Evolutionary conservation across 306 rosid species (phyloP).

Genomic region (Ammopiptanthus mongolicus): DNA sequence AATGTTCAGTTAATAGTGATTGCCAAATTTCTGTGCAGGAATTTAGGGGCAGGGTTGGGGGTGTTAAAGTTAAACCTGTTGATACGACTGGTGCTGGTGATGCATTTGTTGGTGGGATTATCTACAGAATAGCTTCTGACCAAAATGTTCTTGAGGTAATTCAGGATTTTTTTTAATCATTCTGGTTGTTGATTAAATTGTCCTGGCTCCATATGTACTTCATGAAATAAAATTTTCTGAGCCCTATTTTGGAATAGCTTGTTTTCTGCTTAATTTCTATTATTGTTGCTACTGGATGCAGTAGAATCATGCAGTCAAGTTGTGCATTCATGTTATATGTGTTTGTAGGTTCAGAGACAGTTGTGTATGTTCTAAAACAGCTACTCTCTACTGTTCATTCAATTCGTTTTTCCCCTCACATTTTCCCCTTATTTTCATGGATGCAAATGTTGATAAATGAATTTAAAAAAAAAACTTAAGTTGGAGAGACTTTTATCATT

Average conservation of each 20-base stretch:
- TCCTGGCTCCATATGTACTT: neutral
- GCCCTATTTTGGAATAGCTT: neutral
- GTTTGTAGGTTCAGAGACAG: neutral
- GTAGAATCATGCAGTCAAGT: neutral
- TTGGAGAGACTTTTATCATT: neutral
- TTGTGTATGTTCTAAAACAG: neutral
- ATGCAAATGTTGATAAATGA: neutral
- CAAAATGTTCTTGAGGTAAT: slow-evolving; percentile 52
- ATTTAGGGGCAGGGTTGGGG: slow-evolving; percentile 72
- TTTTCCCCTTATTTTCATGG: neutral
- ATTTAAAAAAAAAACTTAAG: neutral
- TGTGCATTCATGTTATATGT: neutral
- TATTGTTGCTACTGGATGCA: neutral
- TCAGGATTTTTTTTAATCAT: slow-evolving; percentile 1
- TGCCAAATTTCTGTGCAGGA: slow-evolving; percentile 42
- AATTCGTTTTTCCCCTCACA: neutral
- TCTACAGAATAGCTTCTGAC: slow-evolving; percentile 64
- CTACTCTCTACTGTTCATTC: neutral
- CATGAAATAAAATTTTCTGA: neutral
- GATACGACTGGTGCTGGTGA: slow-evolving; percentile 99
- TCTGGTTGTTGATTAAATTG: slow-evolving; percentile 8
- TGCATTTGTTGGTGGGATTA: slow-evolving; percentile 83
- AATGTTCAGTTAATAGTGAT: neutral
- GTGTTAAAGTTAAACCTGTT: slow-evolving; percentile 62
- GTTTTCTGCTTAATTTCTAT: neutral